Evolutionary conservation across 2,329 filamentous ascomycete species (phyloP), one percentile per base, ranked within the genome.

Genomic region (Alternaria conjuncta): DNA sequence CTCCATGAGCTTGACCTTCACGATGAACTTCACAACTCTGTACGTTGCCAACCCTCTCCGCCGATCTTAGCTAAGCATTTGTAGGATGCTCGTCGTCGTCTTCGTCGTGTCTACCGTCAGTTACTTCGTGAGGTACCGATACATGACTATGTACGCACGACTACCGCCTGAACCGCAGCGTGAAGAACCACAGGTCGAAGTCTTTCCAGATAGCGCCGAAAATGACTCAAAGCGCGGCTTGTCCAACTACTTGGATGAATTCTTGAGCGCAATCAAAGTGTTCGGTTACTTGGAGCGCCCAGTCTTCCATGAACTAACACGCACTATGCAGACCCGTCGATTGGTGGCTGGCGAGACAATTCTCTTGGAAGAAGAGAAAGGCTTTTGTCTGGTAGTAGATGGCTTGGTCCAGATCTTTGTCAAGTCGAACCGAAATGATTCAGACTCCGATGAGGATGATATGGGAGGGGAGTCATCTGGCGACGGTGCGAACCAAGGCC

Each of bases 251-350:
- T 86, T 99, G 25, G 96, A 99, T 80, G 96, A 99, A 79, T 99
- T 99, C 73, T 84, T 99, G 21, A 98, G 94, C 77, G 96, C 96
- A 28, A 99, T 99, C 83, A 99, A 98, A 81, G 96, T 99, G 61
- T 99, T 99, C 81, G 96, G 96, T 9, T 99, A 98, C 76, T 84
- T 99, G 46, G 96, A 99, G 79, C 89, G 96, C 25, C 94, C 96
- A 0, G 96, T 99, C 45, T 99, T 99, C 75, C 96, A 99, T 76
- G 96, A 99, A 81, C 87, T 99, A 72, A 99, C 96, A 0, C 87
- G 96, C 63, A 97, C 94, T 63, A 99, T 99, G 96, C 96, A 99
- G 83, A 99, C 96, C 20, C 87, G 93, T 72, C 97, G 97, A 81
- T 86, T 99, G 54, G 96, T 98, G 74, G 95, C 96, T 6, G 96